Percentiles rank a stretch among this genome's conserved stretches.
phyloP scores from a whole-genome alignment of 345 rosid genomes.

The Streptanthus diversifolius region DNA sequence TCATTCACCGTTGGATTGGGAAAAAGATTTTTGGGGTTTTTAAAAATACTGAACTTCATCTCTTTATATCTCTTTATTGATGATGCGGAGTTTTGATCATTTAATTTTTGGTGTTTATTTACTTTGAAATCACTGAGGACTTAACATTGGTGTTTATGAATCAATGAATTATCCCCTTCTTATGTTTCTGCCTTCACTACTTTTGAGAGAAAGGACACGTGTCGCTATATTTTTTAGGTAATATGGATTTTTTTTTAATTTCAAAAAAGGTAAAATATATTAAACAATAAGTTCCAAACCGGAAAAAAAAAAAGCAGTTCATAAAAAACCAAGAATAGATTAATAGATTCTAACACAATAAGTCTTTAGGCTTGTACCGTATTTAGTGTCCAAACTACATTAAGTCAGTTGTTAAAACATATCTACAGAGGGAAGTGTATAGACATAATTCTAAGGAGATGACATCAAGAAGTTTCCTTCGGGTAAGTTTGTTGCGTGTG shows the following conservation, averaged over 20 bases:
- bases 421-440: not conserved
- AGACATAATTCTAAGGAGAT: not conserved
- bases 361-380: not conserved
- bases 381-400: not conserved
- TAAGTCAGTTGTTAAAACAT: not conserved
- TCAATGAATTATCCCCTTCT: not conserved
- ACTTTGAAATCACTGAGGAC: not conserved
- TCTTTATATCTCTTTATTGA: slow-evolving; percentile 5
- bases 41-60: not conserved
- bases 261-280: not conserved
- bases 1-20: not conserved
- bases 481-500: not conserved
- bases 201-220: not conserved
- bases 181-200: not conserved
- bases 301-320: not conserved
- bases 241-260: not conserved
- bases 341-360: not conserved
- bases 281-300: not conserved
- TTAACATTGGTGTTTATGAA: slow-evolving; percentile 8
- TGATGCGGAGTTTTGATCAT: slow-evolving; percentile 14
- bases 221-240: not conserved
- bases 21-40: not conserved
- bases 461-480: not conserved
- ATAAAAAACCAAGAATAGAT: not conserved
- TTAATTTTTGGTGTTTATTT: slow-evolving; percentile 13